These are phyloP conservation scores for Trichoderma sp. DNA, from an alignment of 2,329 filamentous ascomycete species.

Conservation along the genomic window DNA sequence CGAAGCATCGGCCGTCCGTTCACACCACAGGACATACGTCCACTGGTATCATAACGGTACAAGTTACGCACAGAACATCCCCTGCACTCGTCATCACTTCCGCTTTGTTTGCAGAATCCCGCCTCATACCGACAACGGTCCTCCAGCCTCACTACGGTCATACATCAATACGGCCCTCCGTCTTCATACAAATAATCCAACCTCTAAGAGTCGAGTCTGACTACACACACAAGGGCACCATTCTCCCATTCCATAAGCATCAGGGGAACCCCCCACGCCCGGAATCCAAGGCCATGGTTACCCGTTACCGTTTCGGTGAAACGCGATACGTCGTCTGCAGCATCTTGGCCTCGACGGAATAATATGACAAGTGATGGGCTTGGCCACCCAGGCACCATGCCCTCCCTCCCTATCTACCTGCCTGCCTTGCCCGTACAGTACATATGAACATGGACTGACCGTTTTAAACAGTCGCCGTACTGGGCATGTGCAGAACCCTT, in stretches of 20 bases:
- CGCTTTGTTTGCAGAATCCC: not conserved
- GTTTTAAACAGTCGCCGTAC: no score
- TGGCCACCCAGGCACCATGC: constrained; percentile 8
- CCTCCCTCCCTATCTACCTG: not conserved
- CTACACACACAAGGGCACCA: not conserved
- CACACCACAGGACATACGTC: not conserved
- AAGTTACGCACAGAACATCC: not conserved
- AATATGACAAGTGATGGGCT: constrained; percentile 12
- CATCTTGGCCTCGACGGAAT: constrained; percentile 7
- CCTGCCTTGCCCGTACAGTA: no score
- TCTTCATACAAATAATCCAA: not conserved
- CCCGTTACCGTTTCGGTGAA: constrained; percentile 25
- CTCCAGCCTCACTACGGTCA: not conserved
- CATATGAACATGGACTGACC: not conserved
- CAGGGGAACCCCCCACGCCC: constrained; percentile 20
- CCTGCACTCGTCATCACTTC: not conserved
- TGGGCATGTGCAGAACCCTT: constrained; percentile 4
- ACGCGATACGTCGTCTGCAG: constrained; percentile 22
- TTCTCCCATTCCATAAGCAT: not conserved
- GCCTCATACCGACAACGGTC: not conserved
- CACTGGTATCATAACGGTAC: not conserved
- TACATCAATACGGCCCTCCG: constrained; percentile 11
- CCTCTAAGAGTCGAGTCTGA: not conserved
- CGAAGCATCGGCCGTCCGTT: not conserved
- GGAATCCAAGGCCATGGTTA: constrained; percentile 25